Percentiles rank a stretch among this genome's conserved stretches.
Conservation (phyloP, 1,284 basidiomycete genomes). For the Trichosporon faecale region DNA sequence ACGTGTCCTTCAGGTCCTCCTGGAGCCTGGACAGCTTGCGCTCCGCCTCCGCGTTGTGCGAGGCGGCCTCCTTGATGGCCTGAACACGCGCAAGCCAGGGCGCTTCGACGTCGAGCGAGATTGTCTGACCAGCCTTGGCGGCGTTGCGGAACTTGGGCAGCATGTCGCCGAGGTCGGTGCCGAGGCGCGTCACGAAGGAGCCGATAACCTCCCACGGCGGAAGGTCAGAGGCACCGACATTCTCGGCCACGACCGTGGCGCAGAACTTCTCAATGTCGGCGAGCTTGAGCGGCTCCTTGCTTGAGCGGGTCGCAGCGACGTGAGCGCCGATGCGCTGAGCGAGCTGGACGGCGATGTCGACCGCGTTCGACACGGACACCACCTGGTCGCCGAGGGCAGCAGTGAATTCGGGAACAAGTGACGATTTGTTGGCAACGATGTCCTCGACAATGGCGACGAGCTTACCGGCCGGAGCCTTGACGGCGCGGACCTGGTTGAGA, state of each 20-base stretch:
- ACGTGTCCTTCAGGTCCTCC: conserved; percentile 83
- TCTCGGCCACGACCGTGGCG: conserved; percentile 61
- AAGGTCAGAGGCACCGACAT: conserved; percentile 51
- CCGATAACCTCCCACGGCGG: conserved; percentile 75
- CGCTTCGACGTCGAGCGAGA: conserved; percentile 59
- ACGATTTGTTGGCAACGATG: conserved; percentile 65
- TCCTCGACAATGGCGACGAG: conserved; percentile 78
- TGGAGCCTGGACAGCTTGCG: conserved; percentile 76
- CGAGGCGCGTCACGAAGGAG: conserved; percentile 65
- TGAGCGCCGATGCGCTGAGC: conserved; percentile 82
- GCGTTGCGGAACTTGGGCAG: conserved; percentile 68
- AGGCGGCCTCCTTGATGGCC: conserved; percentile 77
- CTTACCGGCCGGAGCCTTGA: conserved; percentile 81
- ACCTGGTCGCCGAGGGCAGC: conserved; percentile 69
- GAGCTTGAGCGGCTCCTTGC: conserved; percentile 73
- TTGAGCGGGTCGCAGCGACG: conserved; percentile 66
- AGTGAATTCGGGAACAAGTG: conserved; percentile 67
- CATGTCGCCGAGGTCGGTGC: conserved; percentile 66
- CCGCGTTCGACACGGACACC: conserved; percentile 70
- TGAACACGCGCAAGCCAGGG: conserved; percentile 87
- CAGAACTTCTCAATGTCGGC: conserved; percentile 67
- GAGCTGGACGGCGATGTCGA: conserved; percentile 87
- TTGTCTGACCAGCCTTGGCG: conserved; percentile 60
- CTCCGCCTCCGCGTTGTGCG: conserved; percentile 88
- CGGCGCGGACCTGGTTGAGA: conserved; percentile 72